Evolutionary conservation across 2,329 filamentous ascomycete species (phyloP), one percentile per base, ranked within the genome.

Genomic region (Clonostachys rhizophaga): DNA sequence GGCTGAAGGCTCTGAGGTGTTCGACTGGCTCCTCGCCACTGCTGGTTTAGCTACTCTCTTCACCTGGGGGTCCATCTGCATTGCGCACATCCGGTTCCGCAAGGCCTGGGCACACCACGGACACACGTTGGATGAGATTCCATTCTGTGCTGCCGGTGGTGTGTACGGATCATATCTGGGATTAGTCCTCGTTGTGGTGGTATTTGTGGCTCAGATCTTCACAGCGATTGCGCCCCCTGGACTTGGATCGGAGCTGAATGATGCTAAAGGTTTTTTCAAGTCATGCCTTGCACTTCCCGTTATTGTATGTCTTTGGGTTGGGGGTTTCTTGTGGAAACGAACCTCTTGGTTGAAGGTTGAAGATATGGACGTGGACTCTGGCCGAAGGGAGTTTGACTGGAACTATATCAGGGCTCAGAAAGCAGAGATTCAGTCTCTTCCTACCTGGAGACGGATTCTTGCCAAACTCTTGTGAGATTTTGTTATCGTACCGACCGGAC

Each of bases 81-180:
- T 84, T 4, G 74, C 81, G 3, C 85, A 88, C 56, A 86, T 88
- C 58, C 81, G 84, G 17, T 86, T 87, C 73, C 81, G 84, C 35
- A 57, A 64, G 3, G 84, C 83, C 0, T 88, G 84, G 84, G 70
- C 67, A 20, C 63, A 71, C 30, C 74, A 83, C 40, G 79, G 82
- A 14, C 81, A 82, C 60, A 77, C 73, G 3, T 61, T 85, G 2
- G 78, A 84, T 40, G 85, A 89, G 63, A 78, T 90, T 13, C 80
- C 84, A 0, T 89, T 86, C 68, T n/a, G n/a, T 10, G 34, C 34
- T 10, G 34, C 34, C 10, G 10, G 10, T n/a, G 34, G 34, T n/a
- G 34, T 36, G 10, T 36, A 36, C n/a, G 34, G 34, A 10, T 36
- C 34, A 10, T 36, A n/a, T 10, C 34, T 36, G n/a, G 34, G 34